Evolutionary conservation across 2,329 filamentous ascomycete genomes (phyloP).

Genomic region (Chrysoporthe austroafricana): DNA sequence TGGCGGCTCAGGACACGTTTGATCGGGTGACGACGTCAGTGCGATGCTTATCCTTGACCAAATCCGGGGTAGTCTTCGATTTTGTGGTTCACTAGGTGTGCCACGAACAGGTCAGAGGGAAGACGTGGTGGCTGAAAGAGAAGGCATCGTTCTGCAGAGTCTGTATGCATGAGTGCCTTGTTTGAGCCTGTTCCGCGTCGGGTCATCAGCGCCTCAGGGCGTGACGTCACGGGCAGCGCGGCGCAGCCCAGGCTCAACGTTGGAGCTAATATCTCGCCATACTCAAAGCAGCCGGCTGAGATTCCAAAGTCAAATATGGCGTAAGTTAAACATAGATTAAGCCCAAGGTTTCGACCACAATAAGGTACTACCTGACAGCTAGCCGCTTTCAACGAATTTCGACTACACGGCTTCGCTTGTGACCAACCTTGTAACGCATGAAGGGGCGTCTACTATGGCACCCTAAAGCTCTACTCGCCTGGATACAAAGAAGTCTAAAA

Average conservation of each 20-base stretch:
- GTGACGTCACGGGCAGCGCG: background rate
- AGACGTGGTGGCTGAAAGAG: background rate
- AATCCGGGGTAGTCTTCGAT: constrained; percentile 10
- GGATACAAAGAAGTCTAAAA: no score
- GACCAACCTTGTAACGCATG: no score
- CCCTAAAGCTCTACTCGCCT: no score
- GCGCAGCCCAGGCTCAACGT: background rate
- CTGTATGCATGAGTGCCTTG: background rate
- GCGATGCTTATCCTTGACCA: constrained; percentile 17
- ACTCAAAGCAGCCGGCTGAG: background rate
- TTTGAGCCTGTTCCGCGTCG: background rate
- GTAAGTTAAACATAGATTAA: background rate
- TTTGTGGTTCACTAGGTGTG: background rate
- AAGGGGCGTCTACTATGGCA: no score
- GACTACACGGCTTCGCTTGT: background rate
- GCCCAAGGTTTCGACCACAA: background rate
- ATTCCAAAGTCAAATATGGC: background rate
- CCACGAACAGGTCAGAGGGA: background rate
- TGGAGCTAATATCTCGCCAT: background rate
- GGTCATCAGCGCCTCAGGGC: background rate
- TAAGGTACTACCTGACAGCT: background rate
- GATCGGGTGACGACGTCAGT: constrained; percentile 24
- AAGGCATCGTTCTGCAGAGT: background rate
- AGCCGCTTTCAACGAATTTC: background rate
- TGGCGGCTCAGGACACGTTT: constrained; percentile 21